Evolutionary conservation across 176 grass and related monocot species (phyloP).

Genomic region (Alopecurus myosuroides): DNA sequence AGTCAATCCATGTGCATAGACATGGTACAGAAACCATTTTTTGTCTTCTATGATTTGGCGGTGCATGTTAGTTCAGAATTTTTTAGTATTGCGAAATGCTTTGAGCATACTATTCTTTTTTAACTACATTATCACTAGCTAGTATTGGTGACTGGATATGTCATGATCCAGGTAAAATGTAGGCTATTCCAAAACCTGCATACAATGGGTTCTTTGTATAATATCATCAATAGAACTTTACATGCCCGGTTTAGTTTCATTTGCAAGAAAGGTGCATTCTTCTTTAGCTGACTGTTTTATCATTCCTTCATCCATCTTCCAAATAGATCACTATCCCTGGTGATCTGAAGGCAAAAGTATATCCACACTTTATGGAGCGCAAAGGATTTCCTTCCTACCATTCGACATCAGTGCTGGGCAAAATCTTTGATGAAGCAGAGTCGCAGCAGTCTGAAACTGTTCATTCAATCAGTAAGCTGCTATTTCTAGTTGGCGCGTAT

Average conservation of each 20-base stretch:
- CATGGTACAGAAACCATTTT: too few species aligned
- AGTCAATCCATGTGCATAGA: too few species aligned
- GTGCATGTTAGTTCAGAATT: not conserved
- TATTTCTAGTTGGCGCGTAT: not conserved
- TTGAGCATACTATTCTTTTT: not conserved
- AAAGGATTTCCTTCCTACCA: conserved; percentile 12
- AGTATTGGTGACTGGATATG: not conserved
- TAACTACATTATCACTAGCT: not conserved
- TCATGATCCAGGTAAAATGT: not conserved
- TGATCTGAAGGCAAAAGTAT: conserved; percentile 31
- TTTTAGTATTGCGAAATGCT: not conserved
- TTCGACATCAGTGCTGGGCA: conserved; percentile 53
- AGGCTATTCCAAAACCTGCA: not conserved
- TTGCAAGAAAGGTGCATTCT: not conserved
- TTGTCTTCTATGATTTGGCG: too few species aligned
- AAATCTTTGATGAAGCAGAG: conserved; percentile 50
- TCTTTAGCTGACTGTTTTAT: not conserved
- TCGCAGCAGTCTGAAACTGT: conserved; percentile 25
- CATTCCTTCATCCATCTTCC: not conserved
- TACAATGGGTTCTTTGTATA: not conserved
- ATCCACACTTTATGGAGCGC: conserved; percentile 68
- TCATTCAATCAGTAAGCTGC: conserved; percentile 34
- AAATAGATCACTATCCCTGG: conserved; percentile 42
- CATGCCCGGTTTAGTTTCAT: not conserved
- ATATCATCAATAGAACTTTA: not conserved